Evolutionary conservation across 345 rosid genomes (phyloP), one percentile per base, ranked within the genome.

Genomic region (Cochlearia excelsa): DNA sequence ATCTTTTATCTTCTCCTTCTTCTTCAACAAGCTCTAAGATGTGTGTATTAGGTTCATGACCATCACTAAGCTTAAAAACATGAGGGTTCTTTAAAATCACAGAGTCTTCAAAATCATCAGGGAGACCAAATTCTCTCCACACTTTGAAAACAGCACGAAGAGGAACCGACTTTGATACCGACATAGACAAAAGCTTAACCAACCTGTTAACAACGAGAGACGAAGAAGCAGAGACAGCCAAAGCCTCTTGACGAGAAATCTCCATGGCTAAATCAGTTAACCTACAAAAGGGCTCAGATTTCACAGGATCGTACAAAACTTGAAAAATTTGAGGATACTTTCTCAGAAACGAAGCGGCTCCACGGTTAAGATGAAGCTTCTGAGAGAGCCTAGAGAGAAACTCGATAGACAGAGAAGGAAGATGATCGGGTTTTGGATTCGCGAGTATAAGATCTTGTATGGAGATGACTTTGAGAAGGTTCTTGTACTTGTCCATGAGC

Each of bases 91-190:
- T 54, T 11, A 70, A 63, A 31, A 89, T 85, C 38, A 89, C 85
- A 4, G 99, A 86, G 61, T 84, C 90, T 74, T 93, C 99, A 64
- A 89, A 89, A 46, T 89, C 90, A 77, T 86, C 94, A 1, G 99
- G 99, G 54, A 92, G 88, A 4, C 95, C 91, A 49, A 86, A 77
- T 51, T 93, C 97, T 78, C 87, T 86, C 99, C 95, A 93, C 10
- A 89, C 94, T 75, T 93, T 89, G 61, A 86, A 93, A 61, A 89
- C 38, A 8, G 97, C 91, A 30, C 91, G 84, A 33, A 89, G 87
- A 1, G 99, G 97, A 74, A 89, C 40, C 0, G 95, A 81, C 48
- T 81, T 84, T 7, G 89, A 73, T 2, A 65, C 35, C 0, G 97
- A 84, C 85, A 92, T 83, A 2, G 77, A 78, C 57, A 93, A 66